Conservation (phyloP, 306 rosid species). For the Quercus alba region DNA sequence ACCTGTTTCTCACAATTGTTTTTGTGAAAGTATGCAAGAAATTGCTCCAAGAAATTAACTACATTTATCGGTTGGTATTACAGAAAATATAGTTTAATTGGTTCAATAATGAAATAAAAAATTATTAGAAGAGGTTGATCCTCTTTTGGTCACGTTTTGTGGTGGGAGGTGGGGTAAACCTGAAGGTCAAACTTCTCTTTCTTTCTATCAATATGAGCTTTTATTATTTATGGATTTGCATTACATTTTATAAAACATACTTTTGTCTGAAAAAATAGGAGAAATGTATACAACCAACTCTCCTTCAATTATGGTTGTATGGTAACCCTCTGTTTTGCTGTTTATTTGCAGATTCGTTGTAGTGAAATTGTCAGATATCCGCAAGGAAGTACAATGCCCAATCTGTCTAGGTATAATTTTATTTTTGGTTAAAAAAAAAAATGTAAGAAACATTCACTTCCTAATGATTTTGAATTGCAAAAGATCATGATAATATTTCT, state of each 20-base stretch:
- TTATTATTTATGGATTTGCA: background rate
- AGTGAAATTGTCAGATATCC: constrained; percentile 59
- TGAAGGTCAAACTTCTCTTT: background rate
- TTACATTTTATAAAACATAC: background rate
- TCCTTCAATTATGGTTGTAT: constrained; percentile 1
- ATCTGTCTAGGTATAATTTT: constrained; percentile 70
- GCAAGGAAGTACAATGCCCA: constrained; percentile 76
- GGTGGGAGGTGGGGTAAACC: background rate
- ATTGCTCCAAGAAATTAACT: background rate
- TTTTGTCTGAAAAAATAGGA: background rate
- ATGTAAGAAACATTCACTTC: background rate
- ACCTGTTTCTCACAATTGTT: background rate
- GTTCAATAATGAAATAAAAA: background rate
- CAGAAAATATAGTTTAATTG: background rate
- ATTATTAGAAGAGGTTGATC: background rate
- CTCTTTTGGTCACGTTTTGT: background rate
- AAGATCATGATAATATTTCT: constrained; percentile 1
- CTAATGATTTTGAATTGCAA: constrained; percentile 8
- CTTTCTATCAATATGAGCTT: background rate
- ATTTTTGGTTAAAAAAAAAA: background rate
- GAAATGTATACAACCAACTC: background rate
- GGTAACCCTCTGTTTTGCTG: constrained; percentile 22
- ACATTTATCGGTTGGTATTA: background rate
- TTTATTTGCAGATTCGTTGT: constrained; percentile 49
- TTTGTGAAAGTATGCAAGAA: background rate